These are phyloP conservation scores for Populus hybrid DNA, from an alignment of 441 rosid genomes.

Conservation along the genomic window DNA sequence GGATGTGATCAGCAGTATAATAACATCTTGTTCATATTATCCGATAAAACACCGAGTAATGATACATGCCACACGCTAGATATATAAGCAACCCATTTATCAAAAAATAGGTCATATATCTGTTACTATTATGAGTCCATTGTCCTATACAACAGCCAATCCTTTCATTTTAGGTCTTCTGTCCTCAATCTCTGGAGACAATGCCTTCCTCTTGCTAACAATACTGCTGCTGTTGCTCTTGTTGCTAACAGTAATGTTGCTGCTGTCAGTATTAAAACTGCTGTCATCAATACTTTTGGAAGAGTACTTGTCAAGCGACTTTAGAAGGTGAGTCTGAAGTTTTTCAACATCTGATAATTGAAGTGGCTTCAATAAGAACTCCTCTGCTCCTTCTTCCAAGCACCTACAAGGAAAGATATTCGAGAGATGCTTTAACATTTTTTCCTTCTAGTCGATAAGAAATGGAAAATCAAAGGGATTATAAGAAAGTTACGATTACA, in stretches of 20 bases:
- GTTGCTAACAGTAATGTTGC: not conserved
- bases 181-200: conserved; percentile 28
- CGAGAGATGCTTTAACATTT: not conserved
- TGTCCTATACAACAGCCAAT: conserved; percentile 23
- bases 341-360: conserved; percentile 55
- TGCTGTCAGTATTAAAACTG: not conserved
- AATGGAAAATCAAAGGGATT: not conserved
- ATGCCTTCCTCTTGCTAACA: conserved; percentile 38
- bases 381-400: conserved; percentile 73
- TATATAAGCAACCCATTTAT: no score
- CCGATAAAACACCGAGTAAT: no score
- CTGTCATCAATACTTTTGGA: not conserved
- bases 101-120: not conserved
- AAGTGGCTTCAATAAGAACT: conserved; percentile 62
- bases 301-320: conserved; percentile 21
- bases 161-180: conserved; percentile 38
- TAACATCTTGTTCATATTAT: no score
- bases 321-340: conserved; percentile 48
- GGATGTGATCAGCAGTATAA: no score
- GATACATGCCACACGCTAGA: no score
- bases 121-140: not conserved
- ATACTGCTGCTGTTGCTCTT: conserved; percentile 2
- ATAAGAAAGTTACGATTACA: conserved; percentile 15
- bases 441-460: not conserved
- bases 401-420: conserved; percentile 31